phyloP scores from a whole-genome alignment of 2,329 filamentous ascomycete species.

The Cryphonectria radicalis region DNA sequence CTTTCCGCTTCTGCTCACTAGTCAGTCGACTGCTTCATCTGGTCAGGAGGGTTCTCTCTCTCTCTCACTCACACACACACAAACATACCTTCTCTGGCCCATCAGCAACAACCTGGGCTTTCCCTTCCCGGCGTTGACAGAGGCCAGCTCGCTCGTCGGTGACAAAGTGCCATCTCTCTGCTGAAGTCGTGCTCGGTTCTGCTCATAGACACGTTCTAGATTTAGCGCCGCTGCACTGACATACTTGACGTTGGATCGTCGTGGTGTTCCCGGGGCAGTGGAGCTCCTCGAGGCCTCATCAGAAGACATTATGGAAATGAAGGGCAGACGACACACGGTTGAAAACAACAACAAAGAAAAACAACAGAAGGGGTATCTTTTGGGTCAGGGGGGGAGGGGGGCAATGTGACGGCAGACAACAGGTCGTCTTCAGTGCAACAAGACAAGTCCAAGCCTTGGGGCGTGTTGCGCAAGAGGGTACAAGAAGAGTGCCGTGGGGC shows the following conservation, averaged over 20 bases:
- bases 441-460: neutral
- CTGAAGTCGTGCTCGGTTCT: conserved; percentile 59
- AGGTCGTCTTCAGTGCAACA: neutral
- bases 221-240: conserved; percentile 65
- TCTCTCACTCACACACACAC: too few species aligned
- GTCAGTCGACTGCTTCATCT: conserved; percentile 26
- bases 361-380: conserved; percentile 4
- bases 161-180: conserved; percentile 53
- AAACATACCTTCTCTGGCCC: conserved; percentile 86
- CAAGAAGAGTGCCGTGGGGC: neutral
- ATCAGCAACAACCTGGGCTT: conserved; percentile 90
- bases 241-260: conserved; percentile 43
- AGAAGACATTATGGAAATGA: conserved; percentile 34
- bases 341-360: neutral
- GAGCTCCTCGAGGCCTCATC: conserved; percentile 29
- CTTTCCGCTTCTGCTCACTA: conserved; percentile 78
- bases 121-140: conserved; percentile 57
- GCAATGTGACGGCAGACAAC: neutral
- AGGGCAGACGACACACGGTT: neutral
- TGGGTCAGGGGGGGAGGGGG: too few species aligned
- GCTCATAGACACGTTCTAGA: conserved; percentile 65
- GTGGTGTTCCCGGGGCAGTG: conserved; percentile 31
- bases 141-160: conserved; percentile 44
- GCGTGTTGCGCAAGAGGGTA: neutral
- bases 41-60: neutral